Evolutionary conservation across 495 filamentous ascomycete genomes (phyloP).

Genomic region (Letharia columbiana): DNA sequence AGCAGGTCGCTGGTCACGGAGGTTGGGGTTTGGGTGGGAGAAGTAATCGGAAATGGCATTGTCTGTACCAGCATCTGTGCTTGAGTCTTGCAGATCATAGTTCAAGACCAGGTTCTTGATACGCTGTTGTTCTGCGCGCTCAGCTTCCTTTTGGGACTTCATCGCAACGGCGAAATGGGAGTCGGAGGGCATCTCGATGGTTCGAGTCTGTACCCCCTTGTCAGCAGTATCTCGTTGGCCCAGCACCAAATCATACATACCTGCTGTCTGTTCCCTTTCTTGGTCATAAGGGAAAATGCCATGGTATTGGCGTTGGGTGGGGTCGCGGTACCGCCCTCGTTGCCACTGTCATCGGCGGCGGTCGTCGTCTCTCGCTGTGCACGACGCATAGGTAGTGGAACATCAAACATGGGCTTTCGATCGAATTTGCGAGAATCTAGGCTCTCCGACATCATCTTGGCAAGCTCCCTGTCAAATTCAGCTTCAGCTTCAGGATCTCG

Average conservation of each 20-base stretch:
- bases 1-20: conserved; percentile 29
- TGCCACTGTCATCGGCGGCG: conserved; percentile 42
- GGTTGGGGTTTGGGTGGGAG: conserved; percentile 30
- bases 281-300: conserved; percentile 93
- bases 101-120: conserved; percentile 97
- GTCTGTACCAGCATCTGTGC: conserved; percentile 26
- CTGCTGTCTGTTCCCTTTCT: conserved; percentile 92
- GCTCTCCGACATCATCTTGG: conserved; percentile 98
- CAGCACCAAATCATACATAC: conserved; percentile 35
- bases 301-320: conserved; percentile 53
- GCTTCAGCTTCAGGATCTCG: conserved; percentile 90
- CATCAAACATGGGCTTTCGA: conserved; percentile 86
- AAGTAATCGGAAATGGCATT: conserved; percentile 34
- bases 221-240: conserved; percentile 1
- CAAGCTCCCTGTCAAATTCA: conserved; percentile 95
- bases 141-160: conserved; percentile 89
- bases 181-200: conserved; percentile 88
- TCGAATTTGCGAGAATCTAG: conserved; percentile 90
- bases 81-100: conserved; percentile 78
- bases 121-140: conserved; percentile 90
- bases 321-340: conserved; percentile 34
- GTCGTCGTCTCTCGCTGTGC: conserved; percentile 50
- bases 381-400: conserved; percentile 80
- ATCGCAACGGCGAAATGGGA: conserved; percentile 91
- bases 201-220: conserved; percentile 58